Evolutionary conservation across 768 basidiomycete genomes (phyloP).

Genomic region (Roridomyces roridus): DNA sequence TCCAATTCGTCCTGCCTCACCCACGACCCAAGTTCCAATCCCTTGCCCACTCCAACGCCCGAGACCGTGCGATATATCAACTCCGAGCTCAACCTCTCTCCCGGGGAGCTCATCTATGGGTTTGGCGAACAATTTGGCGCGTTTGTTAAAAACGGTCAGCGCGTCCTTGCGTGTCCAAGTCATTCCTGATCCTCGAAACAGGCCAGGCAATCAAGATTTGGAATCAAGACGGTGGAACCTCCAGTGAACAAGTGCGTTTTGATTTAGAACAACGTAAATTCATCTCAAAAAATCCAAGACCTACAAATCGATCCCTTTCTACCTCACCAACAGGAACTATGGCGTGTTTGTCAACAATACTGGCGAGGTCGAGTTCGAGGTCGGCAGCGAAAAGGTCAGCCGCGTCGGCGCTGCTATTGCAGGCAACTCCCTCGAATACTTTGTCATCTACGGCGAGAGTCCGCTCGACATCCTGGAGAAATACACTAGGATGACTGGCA

Average conservation of each 20-base stretch:
- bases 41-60: conserved; percentile 48
- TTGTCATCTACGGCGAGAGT: conserved; percentile 72
- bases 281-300: too few relatives aligned
- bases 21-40: conserved; percentile 64
- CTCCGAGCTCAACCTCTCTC: conserved; percentile 68
- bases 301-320: conserved; percentile 73
- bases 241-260: conserved; percentile 71
- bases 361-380: conserved; percentile 78
- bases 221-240: conserved; percentile 82
- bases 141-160: conserved; percentile 76
- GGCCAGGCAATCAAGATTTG: conserved; percentile 67
- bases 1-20: conserved; percentile 63
- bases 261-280: too few relatives aligned
- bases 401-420: conserved; percentile 70
- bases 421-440: conserved; percentile 71
- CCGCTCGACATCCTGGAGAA: conserved; percentile 61
- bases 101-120: conserved; percentile 76
- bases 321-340: conserved; percentile 73
- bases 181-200: conserved; percentile 27
- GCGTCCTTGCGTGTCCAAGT: conserved; percentile 20
- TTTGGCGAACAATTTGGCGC: conserved; percentile 79
- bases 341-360: conserved; percentile 81
- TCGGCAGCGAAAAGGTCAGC: conserved; percentile 69
- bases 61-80: conserved; percentile 53
- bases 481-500: conserved; percentile 67